phyloP scores from a whole-genome alignment of 2,329 filamentous ascomycete genomes.

The Sphaerostilbella broomeana region DNA sequence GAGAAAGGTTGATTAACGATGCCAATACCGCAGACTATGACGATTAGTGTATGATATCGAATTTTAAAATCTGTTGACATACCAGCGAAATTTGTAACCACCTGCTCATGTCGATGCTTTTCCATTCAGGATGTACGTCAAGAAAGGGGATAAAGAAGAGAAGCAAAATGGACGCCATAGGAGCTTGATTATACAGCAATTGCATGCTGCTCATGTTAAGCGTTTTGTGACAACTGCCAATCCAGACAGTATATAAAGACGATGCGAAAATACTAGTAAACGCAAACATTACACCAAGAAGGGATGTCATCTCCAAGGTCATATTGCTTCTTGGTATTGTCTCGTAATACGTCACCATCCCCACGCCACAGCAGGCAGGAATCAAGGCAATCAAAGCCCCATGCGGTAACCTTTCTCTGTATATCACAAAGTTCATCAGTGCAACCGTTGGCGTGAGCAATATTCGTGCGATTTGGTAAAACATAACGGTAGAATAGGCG shows the following conservation, averaged over 20 bases:
- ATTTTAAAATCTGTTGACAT: conserved; percentile 19
- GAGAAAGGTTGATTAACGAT: conserved; percentile 58
- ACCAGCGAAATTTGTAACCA: conserved; percentile 57
- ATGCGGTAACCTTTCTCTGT: conserved; percentile 48
- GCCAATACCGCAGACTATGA: conserved; percentile 55
- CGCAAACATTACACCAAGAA: conserved; percentile 57
- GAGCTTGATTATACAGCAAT: conserved; percentile 61
- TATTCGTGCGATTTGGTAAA: conserved; percentile 64
- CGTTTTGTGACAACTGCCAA: conserved; percentile 58
- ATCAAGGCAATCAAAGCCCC: conserved; percentile 49
- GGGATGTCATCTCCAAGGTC: conserved; percentile 48
- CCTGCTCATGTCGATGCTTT: conserved; percentile 40
- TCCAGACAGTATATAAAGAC: conserved; percentile 63
- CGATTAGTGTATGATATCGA: not conserved
- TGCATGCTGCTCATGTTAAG: conserved; percentile 63
- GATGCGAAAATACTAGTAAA: conserved; percentile 58
- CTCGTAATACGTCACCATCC: conserved; percentile 62
- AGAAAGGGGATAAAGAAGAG: conserved; percentile 61
- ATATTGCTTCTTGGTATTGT: conserved; percentile 44
- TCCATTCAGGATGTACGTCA: conserved; percentile 55
- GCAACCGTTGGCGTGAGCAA: conserved; percentile 60
- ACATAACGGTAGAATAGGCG: conserved; percentile 60
- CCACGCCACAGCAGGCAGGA: conserved; percentile 58
- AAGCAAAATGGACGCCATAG: conserved; percentile 54
- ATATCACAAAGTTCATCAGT: conserved; percentile 57